phyloP scores from a whole-genome alignment of 176 grass and related monocot genomes.

The barley (Hordeum vulgare) region MorexV3_pseudomolecules_assembly NC_058520.1:506809734-506810233 shows the following conservation, averaged over 20 bases:
- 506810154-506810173: conserved; percentile 92
- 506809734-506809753: background rate
- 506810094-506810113: background rate
- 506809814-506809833: background rate
- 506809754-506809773: too few species aligned
- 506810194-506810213: conserved; percentile 64
- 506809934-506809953: conserved; percentile 25
- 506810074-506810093: conserved; percentile 13
- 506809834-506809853: background rate
- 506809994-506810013: conserved; percentile 96
- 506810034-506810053: conserved; percentile 90
- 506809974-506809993: conserved; percentile 96
- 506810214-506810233: conserved; percentile 2
- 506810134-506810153: conserved; percentile 96
- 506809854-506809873: background rate
- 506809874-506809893: conserved; percentile 15
- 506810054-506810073: conserved; percentile 17
- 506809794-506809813: background rate
- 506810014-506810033: conserved; percentile 96
- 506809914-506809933: background rate
- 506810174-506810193: conserved; percentile 98
- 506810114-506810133: conserved; percentile 45
- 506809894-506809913: background rate
- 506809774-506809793: background rate
- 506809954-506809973: conserved; percentile 94